Evolutionary conservation across 139 green algal genomes (phyloP).

Genomic region (Picocystis salinarum): DNA sequence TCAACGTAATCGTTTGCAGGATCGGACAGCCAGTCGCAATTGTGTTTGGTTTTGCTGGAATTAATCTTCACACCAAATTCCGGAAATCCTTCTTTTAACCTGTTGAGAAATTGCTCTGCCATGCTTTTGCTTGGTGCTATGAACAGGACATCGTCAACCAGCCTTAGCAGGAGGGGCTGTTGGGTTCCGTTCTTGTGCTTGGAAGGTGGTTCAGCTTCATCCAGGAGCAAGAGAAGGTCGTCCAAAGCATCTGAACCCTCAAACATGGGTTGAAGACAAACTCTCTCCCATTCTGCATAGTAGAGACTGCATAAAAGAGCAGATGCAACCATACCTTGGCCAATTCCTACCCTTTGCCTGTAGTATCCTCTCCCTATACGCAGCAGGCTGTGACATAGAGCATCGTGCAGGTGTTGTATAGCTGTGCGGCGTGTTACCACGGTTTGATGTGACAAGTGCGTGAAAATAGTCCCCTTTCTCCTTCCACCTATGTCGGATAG

Average conservation of each 20-base stretch:
- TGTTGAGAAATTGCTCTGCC: constrained; percentile 3
- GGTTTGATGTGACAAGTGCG: too few species aligned
- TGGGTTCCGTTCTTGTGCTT: background rate
- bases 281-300: constrained; percentile 58
- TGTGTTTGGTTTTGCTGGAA: constrained; percentile 56
- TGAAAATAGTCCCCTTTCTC: too few species aligned
- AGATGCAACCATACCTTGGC: constrained; percentile 63
- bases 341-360: constrained; percentile 40
- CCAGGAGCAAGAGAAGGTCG: background rate
- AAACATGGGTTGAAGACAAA: constrained; percentile 34
- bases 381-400: constrained; percentile 54
- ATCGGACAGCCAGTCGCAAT: constrained; percentile 22
- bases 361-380: constrained; percentile 37
- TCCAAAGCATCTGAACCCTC: constrained; percentile 7
- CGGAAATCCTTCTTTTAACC: constrained; percentile 35
- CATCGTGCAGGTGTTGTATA: constrained; percentile 40
- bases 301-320: constrained; percentile 76
- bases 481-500: too few species aligned
- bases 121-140: constrained; percentile 29
- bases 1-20: constrained; percentile 6
- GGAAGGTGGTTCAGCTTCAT: constrained; percentile 5
- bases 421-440: too few species aligned
- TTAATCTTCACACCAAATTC: constrained; percentile 54
- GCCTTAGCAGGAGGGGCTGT: constrained; percentile 37
- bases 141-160: constrained; percentile 75